Conservation (phyloP, 2,329 filamentous ascomycete species). For the Raffaelea ambrosiae region DNA sequence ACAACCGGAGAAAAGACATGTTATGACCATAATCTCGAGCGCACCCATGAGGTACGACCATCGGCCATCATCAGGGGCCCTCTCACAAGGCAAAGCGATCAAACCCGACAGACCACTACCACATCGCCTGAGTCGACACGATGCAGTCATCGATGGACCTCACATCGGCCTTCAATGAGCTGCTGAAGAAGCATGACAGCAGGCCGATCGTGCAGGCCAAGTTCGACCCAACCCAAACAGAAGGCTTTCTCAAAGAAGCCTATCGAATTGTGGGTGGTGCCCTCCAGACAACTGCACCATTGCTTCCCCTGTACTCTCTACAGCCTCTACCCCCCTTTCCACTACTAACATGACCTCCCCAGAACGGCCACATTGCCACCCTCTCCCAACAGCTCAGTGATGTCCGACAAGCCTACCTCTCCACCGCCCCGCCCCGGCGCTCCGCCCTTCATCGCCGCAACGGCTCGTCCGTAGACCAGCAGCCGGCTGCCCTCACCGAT, state of each 20-base stretch:
- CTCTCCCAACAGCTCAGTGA: conserved; percentile 72
- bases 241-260: conserved; percentile 89
- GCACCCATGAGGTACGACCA: background rate
- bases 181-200: conserved; percentile 38
- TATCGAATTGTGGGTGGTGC: conserved; percentile 67
- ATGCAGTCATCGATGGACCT: conserved; percentile 41
- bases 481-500: conserved; percentile 60
- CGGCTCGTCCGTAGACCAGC: conserved; percentile 24
- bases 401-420: conserved; percentile 86
- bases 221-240: conserved; percentile 48
- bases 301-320: background rate
- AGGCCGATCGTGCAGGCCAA: conserved; percentile 14
- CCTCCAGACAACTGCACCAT: too few relatives aligned
- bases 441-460: conserved; percentile 35
- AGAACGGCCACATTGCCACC: conserved; percentile 80
- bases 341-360: background rate
- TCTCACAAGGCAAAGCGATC: background rate
- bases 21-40: background rate
- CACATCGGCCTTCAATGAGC: conserved; percentile 59
- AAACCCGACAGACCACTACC: background rate
- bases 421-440: conserved; percentile 59
- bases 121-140: conserved; percentile 2
- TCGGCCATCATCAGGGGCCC: background rate
- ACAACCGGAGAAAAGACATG: background rate
- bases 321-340: background rate